Percentiles rank a stretch among this genome's conserved stretches.
Conservation (phyloP, 225 moss, liverwort and hornwort genomes). For the Bryoerythrophyllum caledonicum region DNA sequence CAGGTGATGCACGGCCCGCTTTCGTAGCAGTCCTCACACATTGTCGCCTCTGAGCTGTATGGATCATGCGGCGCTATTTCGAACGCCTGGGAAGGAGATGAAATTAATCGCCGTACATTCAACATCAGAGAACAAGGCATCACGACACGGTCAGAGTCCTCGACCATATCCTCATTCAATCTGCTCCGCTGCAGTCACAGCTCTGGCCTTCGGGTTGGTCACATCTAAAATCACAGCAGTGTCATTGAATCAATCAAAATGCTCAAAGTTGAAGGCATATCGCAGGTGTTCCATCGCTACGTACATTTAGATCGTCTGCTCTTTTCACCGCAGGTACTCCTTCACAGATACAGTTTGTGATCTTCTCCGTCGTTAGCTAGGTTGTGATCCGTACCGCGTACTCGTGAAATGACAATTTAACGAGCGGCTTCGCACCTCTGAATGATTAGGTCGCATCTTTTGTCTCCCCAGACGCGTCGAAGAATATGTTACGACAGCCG, state of each 20-base stretch:
- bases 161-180: background rate
- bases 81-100: slow-evolving; percentile 25
- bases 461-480: background rate
- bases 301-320: no score
- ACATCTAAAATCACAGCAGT: background rate
- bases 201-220: background rate
- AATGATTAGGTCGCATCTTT: slow-evolving; percentile 10
- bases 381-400: no score
- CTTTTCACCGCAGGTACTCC: background rate
- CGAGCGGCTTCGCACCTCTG: slow-evolving; percentile 21
- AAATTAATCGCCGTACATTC: slow-evolving; percentile 24
- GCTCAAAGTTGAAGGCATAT: background rate
- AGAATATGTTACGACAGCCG: slow-evolving; percentile 7
- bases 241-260: background rate
- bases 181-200: background rate
- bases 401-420: background rate
- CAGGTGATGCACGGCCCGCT: background rate
- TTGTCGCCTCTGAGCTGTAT: slow-evolving; percentile 3
- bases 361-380: background rate
- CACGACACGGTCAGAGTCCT: slow-evolving; percentile 1
- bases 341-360: background rate
- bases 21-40: slow-evolving; percentile 26
- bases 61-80: background rate
- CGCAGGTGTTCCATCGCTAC: background rate
- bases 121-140: slow-evolving; percentile 36